Percentiles rank a stretch among this genome's conserved stretches.
Evolutionary conservation across 129 eudicot species (phyloP).

Genomic region (Heracleum sosnowskyi): DNA sequence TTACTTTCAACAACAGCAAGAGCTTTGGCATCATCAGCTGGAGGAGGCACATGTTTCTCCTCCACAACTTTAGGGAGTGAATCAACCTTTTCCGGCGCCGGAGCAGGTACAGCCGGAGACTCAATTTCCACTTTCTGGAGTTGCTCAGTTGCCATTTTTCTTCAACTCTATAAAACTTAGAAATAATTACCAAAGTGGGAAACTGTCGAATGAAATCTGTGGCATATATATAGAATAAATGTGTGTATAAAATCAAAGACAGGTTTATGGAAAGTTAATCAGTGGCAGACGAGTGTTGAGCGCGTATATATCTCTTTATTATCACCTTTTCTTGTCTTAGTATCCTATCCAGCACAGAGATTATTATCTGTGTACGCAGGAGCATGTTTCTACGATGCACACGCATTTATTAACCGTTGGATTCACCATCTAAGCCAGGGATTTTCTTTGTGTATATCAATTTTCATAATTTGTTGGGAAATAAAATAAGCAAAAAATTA

Average conservation of each 20-base stretch:
- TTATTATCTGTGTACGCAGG: not conserved
- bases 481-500: too few species aligned
- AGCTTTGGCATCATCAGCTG: conserved; percentile 30
- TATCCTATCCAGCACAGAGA: not conserved
- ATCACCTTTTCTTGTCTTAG: not conserved
- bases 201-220: not conserved
- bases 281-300: not conserved
- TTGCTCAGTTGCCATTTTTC: conserved; percentile 31
- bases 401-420: not conserved
- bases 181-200: not conserved
- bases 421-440: not conserved
- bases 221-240: not conserved
- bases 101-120: conserved; percentile 25
- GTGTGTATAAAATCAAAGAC: not conserved
- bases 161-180: not conserved
- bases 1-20: conserved; percentile 31
- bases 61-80: conserved; percentile 18
- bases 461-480: too few species aligned
- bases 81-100: conserved; percentile 24
- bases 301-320: not conserved
- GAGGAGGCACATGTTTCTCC: conserved; percentile 26
- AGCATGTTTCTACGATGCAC: not conserved
- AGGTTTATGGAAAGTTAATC: not conserved
- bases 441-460: too few species aligned
- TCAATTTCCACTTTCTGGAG: conserved; percentile 22